Base-by-base conservation (phyloP, 169 alveolate species). In the Plasmodium cynomolgi region DNA sequence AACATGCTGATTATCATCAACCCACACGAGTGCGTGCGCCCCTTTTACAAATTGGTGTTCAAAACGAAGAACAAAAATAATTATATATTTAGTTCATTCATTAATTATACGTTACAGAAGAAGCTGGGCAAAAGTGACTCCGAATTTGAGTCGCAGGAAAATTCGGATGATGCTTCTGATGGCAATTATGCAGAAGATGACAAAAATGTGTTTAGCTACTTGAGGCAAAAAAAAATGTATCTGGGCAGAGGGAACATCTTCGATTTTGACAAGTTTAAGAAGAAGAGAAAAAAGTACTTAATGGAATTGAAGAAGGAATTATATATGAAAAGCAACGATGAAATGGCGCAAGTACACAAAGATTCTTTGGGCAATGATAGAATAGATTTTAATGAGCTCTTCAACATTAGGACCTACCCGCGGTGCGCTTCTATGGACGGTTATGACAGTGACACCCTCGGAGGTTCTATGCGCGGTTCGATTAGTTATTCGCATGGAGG, bases 11-110 rank as follows among this genome's bases (percentile, higher is more conserved):
- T 90, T 26, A 37, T 90, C 0, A 90, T 90, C 26, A 90, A 90
- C 50, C 94, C 94, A 3, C 33, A 26, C 4, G 83, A 90, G 2
- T 20, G 34, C 31, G 75, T 74, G 17, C 72, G 56, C 13, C 50
- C 71, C 11, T 90, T 90, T 79, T 90, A 90, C 47, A 90, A 90
- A 33, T 68, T 90, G 83, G n/a, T 90, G 23, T 90, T 90, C 72
- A 90, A 90, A 34, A 20, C 39, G 20, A 90, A 80, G 72, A 90
- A 90, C 74, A 90, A 80, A 90, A 90, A 90, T 56, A 90, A 80
- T 81, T 79, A 90, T 90, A 90, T 90, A 80, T 80, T 90, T 58
- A 34, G 74, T 37, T 62, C 44, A 23, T 90, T 90, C 83, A 81
- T 90, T 26, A 62, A 80, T n/a, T 23, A 80, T 34, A 47, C 31